Evolutionary conservation across 805 yeast species (phyloP), one percentile per base, ranked within the genome.

Genomic region (Grigorovia transvaalensis): DNA sequence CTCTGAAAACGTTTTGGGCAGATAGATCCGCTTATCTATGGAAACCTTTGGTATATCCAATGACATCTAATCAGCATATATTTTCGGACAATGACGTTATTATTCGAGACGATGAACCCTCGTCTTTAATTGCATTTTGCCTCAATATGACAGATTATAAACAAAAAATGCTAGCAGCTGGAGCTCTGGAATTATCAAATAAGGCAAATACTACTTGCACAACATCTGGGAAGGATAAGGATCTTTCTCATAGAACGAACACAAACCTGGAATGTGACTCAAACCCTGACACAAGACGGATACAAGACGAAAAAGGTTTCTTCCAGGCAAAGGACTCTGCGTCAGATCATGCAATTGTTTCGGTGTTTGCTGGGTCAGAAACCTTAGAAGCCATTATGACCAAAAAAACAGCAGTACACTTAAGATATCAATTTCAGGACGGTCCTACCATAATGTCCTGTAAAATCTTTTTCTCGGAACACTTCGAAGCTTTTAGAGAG

Each of bases 51-150:
- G 84, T 79, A 18, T 90, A 89, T 67, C 96, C 98, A 1, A 73
- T 90, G 1, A 56, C 69, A 1, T 77, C 89, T 0, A 77, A 84
- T 0, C 98, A 93, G 63, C 98, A 93, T 65, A 80, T 91, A 1
- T 93, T 93, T 72, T 88, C 88, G 18, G 98, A 95, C 63, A 87
- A 95, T 8, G 88, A 87, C 65, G 96, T 93, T 19, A 83, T 93
- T 53, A 91, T 93, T 9, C 73, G 99, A 49, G 99, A 93, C 61
- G 96, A 88, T 65, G 99, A 93, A 64, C 99, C 98, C 9, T 85
- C 95, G 59, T 90, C 98, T 0, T 70, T 93, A 54, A 87, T 95
- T 56, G 95, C 98, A 0, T 90, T 93, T 61, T 91, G 98, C 64
- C 70, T 93, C 54, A 85, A 90, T 50, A 81, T 96, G 0, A 76